Conservation (phyloP, 495 filamentous ascomycete species). For the Aspergillus nidulans region DNA sequence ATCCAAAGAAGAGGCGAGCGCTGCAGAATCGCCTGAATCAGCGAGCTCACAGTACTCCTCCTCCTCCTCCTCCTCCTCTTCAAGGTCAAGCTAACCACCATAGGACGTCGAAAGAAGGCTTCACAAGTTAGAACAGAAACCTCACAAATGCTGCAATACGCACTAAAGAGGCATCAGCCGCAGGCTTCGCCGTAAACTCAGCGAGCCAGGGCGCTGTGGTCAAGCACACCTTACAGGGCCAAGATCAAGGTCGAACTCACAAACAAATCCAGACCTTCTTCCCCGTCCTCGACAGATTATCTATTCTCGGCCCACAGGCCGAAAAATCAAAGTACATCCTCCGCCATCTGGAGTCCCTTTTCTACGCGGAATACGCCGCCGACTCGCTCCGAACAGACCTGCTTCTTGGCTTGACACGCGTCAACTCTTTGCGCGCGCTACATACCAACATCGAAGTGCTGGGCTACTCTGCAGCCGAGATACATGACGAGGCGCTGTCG, state of each 20-base stretch:
- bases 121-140: not conserved
- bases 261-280: not conserved
- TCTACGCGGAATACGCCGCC: not conserved
- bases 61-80: no score
- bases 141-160: not conserved
- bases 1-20: not conserved
- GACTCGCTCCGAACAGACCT: not conserved
- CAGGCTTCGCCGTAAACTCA: no score
- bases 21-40: slow-evolving; percentile 10
- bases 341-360: not conserved
- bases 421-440: slow-evolving; percentile 6
- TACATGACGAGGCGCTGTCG: slow-evolving; percentile 1
- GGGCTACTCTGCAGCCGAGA: not conserved
- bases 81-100: not conserved
- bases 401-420: not conserved
- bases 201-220: not conserved
- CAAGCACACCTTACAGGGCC: not conserved
- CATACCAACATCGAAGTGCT: slow-evolving; percentile 1
- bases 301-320: slow-evolving; percentile 1
- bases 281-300: not conserved
- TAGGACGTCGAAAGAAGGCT: slow-evolving; percentile 1
- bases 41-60: not conserved
- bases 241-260: no score
- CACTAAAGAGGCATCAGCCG: not conserved
- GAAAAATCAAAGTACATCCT: not conserved